Evolutionary conservation across 306 rosid genomes (phyloP), one percentile per base, ranked within the genome.

Genomic region (Medicago ruthenica): DNA sequence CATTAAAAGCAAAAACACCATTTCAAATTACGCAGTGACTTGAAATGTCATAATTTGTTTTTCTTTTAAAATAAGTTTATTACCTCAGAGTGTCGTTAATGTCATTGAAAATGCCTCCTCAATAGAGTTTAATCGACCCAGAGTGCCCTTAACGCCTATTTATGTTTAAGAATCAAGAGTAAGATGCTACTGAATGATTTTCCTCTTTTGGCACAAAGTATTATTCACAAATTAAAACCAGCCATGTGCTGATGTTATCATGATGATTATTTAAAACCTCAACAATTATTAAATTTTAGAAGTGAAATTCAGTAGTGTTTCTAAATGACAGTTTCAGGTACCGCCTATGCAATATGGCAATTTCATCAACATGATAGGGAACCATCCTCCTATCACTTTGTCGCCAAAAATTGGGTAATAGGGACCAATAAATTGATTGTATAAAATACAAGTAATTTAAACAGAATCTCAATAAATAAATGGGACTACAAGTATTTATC

Each of bases 191-290:
- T 27, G 64, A 60, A 44, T 27, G 50, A 60, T 9, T 40, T 59
- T 59, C 77, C 69, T 18, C 55, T 42, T 24, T 22, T 7, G 13
- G 58, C 77, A 60, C 12, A n/a, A 72, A 20, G 57, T 11, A 57
- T 57, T 57, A 72, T 36, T 37, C 66, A 54, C 53, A 53, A 14
- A 20, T 9, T 13, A 20, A 57, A 57, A 39, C 42, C 9, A 72
- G 22, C 55, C 24, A n/a, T 39, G 53, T 20, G 34, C 55, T 59
- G 1, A 41, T 58, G 58, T 9, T 24, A 59, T 59, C 7, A 34
- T 58, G 77, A 42, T 15, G 18, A 58, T 27, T 27, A 44, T 22
- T 59, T 5, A 42, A 39, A 73, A 41, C 57, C 57, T 22, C 69
- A 24, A 42, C n/a, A 73, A 22, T 22, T 34, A 21, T 5, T 24